Evolutionary conservation across 805 yeast genomes (phyloP), one percentile per base, ranked within the genome.

Genomic region (Wickerhamiella occidentalis): DNA sequence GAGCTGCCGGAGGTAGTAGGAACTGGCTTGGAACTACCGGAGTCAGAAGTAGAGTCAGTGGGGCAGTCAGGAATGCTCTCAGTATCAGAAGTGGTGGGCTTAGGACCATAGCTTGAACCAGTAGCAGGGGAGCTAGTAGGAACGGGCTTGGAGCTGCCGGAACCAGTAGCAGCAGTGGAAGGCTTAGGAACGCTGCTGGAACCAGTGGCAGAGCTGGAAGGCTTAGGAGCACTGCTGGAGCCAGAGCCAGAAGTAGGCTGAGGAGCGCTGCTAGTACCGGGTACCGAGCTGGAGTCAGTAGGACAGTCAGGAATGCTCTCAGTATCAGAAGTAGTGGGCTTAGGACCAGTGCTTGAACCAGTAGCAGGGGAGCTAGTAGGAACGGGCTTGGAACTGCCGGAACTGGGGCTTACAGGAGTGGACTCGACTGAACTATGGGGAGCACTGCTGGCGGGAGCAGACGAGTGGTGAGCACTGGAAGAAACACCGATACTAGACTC

Each of bases 121-220:
- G 45, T 26, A 15, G 23, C 35, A 41, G 45, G 36, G 25, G n/a
- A 13, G 30, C 45, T 41, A 17, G 22, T 18, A 17, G 40, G 4
- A 17, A 22, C 7, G 40, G 40, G 37, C 37, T 33, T 36, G 22
- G 40, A 6, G 40, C 23, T 18, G 17, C 23, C 13, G 23, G 45
- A 15, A 23, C 36, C 6, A 30, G 30, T 23, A 40, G 44, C 22
- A 13, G 30, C 6, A 19, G 35, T 22, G 35, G 30, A 21, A 9
- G 36, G 15, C 21, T 26, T 11, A 9, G 45, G 15, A 18, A 18
- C n/a, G n/a, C n/a, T n/a, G n/a, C n/a, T n/a, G 18, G 45, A 41
- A 23, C 11, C 8, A 15, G 29, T 17, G 36, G 45, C 21, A 23
- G 45, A 40, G 45, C 45, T 41, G 35, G 45, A 26, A 25, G 44